These are phyloP conservation scores for Taphrina flavorubra DNA, from an alignment of 1,139 yeast species.

Conservation along the genomic window DNA sequence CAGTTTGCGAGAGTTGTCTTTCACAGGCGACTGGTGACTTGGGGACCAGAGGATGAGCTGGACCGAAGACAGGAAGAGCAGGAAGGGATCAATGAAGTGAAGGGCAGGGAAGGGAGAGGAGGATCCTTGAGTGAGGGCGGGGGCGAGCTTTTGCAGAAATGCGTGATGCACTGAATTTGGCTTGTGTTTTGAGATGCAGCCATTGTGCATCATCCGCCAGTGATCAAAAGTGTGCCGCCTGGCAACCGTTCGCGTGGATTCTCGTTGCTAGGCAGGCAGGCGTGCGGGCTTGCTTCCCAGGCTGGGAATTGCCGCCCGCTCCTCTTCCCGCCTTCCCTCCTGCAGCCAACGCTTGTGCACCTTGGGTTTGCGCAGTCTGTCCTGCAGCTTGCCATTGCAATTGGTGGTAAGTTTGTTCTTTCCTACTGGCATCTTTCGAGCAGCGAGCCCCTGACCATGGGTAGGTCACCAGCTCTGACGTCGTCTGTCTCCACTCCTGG, in stretches of 20 bases:
- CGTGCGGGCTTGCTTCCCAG: background rate
- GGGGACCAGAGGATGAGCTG: background rate
- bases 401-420: too few species aligned
- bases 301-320: too few species aligned
- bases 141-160: slow-evolving; percentile 29
- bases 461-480: too few species aligned
- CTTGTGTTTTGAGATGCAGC: slow-evolving; percentile 20
- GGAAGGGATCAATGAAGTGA: slow-evolving; percentile 3
- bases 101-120: background rate
- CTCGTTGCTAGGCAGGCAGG: slow-evolving; percentile 12
- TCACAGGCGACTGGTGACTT: background rate
- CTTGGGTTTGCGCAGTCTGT: too few species aligned
- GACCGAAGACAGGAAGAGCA: background rate
- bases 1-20: slow-evolving; percentile 4
- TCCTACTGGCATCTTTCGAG: too few species aligned
- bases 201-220: slow-evolving; percentile 11
- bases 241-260: slow-evolving; percentile 22
- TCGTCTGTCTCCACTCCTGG: too few species aligned
- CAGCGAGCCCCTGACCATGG: too few species aligned
- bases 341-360: too few species aligned
- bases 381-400: too few species aligned
- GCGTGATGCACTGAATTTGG: slow-evolving; percentile 19
- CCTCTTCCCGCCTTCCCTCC: too few species aligned
- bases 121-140: slow-evolving; percentile 15
- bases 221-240: slow-evolving; percentile 15